Evolutionary conservation across 2,329 filamentous ascomycete species (phyloP), one percentile per base, ranked within the genome.

Genomic region (Penicillium sp.): DNA sequence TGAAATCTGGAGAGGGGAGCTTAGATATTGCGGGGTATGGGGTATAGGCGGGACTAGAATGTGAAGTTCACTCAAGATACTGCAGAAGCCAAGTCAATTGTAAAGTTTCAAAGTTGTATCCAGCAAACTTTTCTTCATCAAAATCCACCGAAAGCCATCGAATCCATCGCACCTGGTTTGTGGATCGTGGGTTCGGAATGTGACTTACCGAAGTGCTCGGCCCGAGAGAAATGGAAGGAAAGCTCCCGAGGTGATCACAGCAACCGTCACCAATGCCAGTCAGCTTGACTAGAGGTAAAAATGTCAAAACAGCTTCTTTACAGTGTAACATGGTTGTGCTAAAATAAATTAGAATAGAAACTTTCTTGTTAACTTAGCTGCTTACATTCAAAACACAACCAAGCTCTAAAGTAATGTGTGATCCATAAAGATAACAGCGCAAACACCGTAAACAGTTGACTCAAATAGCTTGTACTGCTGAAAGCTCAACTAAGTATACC

Each of bases 151-250:
- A 38, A 46, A 13, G 24, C 34, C 38, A 29, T 22, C 27, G 22
- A 40, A 6, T 11, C n/a, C 24, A 29, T 16, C 40, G 16, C 42
- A 31, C 29, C 27, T 27, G 24, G 24, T 6, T 21, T 14, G 45
- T 34, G 22, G 27, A 24, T 21, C 16, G 29, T 42, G 50, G 21
- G 42, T 13, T 29, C 45, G 50, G 50, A 50, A 53, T 4, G 38
- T 53, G 40, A 49, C 14, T 39, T 49, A 7, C 50, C 45, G 50
- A 49, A 14, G 31, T 11, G 31, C 22, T 48, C 45, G 50, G 45
- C 9, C 38, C 50, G 45, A 48, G 21, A 29, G 11, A 22, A 13
- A 50, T 53, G 45, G 45, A 49, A 45, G 29, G 45, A 40, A 39
- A 49, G 2, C 14, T 49, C 42, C 50, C 40, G 40, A 16, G 32